Base-by-base conservation (phyloP, 495 filamentous ascomycete species). In the Chaetomium tenue region DNA sequence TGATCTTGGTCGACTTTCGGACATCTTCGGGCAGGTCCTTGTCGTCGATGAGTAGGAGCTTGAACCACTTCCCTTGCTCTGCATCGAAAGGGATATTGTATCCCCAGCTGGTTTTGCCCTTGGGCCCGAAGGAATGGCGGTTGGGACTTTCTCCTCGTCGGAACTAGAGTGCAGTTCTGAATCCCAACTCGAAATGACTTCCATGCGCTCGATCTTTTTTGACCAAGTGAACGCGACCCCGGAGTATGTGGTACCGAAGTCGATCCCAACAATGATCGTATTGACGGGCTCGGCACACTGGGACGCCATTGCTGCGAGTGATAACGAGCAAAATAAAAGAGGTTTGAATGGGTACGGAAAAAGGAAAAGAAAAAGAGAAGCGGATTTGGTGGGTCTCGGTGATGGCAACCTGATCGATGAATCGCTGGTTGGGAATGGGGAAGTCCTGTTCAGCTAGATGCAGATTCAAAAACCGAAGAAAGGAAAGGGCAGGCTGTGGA, bases 21-120 rank as follows among this genome's bases (percentile, higher is more conserved):
- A 74, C 54, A 0, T 73, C 50, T 0, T 30, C 37, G 0, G 63
- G 58, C 0, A 76, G 37, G 26, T 74, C 75, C 7, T 73, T 20
- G 0, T 69, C 54, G 2, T 75, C 63, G 8, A 76, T 15, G 5
- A 77, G 60, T 2, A 75, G 62, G 0, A 77, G 63, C 68, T 77
- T 77, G 57, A 76, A 74, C 74, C 74, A 76, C 30, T 60, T 54
- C 5, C 72, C 18, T 4, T 68, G 64, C 18, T 74, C 62, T 0
- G 28, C 47, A 11, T 69, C 65, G 11, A 26, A 8, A 0, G 68
- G 65, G 2, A 74, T 61, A 0, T 40, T 59, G 37, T 73, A 74
- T 0, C 75, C 75, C 75, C 74, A 76, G 42, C 18, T n/a, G 18
- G 60, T 12, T 12, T 56, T 30, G 26, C 33, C 3, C 26, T 60